These are phyloP conservation scores for Ehretia macrophylla DNA, from an alignment of 257 asterid genomes.

Conservation along the genomic window DNA sequence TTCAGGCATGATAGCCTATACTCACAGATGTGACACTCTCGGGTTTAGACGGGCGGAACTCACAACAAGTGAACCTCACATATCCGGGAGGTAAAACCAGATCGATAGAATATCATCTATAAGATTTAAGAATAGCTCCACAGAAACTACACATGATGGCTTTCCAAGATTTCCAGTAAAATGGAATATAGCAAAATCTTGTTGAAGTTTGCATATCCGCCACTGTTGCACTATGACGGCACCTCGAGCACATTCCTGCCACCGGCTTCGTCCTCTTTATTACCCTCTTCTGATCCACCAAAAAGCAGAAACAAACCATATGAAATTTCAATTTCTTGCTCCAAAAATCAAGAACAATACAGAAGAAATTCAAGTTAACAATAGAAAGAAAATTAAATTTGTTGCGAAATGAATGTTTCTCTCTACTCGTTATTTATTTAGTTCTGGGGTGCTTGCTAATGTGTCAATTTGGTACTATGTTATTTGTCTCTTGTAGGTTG, in stretches of 20 bases:
- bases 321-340: too few species aligned
- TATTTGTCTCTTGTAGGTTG: neutral
- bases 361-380: too few species aligned
- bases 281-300: slow-evolving; percentile 76
- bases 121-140: slow-evolving; percentile 69
- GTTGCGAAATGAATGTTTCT: too few species aligned
- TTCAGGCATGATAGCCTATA: too few species aligned
- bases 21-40: too few species aligned
- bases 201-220: slow-evolving; percentile 71
- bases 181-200: slow-evolving; percentile 70
- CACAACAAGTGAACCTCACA: too few species aligned
- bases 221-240: slow-evolving; percentile 60
- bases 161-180: slow-evolving; percentile 73
- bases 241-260: slow-evolving; percentile 77
- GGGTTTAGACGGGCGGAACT: too few species aligned
- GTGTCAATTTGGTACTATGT: neutral
- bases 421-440: too few species aligned
- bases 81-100: too few species aligned
- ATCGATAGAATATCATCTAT: slow-evolving; percentile 31
- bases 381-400: too few species aligned
- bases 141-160: slow-evolving; percentile 67
- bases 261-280: slow-evolving; percentile 57
- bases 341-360: too few species aligned
- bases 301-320: slow-evolving; percentile 80
- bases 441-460: neutral